A percentile compares a stretch with the other conserved stretches of the same genome.
phyloP scores from a whole-genome alignment of 352 stramenopile genomes.

The Phytophthora brassicae region DNA sequence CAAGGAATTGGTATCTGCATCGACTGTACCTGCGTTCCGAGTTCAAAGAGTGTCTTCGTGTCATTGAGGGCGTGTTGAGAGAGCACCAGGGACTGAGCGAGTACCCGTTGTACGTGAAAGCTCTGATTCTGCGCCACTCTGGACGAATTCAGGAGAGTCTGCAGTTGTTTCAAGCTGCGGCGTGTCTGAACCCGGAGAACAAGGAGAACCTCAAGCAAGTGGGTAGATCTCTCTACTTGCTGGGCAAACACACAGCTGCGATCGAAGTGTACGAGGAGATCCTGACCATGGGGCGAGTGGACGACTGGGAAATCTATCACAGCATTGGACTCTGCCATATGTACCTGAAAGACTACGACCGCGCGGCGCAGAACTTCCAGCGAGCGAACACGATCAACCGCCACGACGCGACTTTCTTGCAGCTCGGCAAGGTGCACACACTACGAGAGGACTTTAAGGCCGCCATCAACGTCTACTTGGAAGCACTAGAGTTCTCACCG shows the following conservation, averaged over 20 bases:
- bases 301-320: slow-evolving; percentile 94
- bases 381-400: slow-evolving; percentile 90
- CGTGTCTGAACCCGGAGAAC: slow-evolving; percentile 91
- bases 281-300: slow-evolving; percentile 65
- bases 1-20: slow-evolving; percentile 86
- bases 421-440: slow-evolving; percentile 89
- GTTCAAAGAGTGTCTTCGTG: slow-evolving; percentile 85
- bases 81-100: slow-evolving; percentile 87
- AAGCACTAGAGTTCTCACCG: slow-evolving; percentile 92
- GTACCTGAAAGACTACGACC: slow-evolving; percentile 91
- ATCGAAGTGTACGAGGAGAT: slow-evolving; percentile 93
- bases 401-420: slow-evolving; percentile 91
- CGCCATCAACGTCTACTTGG: slow-evolving; percentile 89
- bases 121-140: slow-evolving; percentile 86
- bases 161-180: slow-evolving; percentile 91
- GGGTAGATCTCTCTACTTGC: slow-evolving; percentile 69
- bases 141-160: slow-evolving; percentile 90
- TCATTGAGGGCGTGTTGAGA: slow-evolving; percentile 90
- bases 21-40: slow-evolving; percentile 83
- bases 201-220: slow-evolving; percentile 92
- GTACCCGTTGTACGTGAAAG: slow-evolving; percentile 93
- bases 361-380: slow-evolving; percentile 88
- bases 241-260: slow-evolving; percentile 90
- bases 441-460: slow-evolving; percentile 84
- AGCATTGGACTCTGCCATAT: slow-evolving; percentile 92